Conservation (phyloP, 2,329 filamentous ascomycete genomes). For the Gyromitra esculenta region DNA sequence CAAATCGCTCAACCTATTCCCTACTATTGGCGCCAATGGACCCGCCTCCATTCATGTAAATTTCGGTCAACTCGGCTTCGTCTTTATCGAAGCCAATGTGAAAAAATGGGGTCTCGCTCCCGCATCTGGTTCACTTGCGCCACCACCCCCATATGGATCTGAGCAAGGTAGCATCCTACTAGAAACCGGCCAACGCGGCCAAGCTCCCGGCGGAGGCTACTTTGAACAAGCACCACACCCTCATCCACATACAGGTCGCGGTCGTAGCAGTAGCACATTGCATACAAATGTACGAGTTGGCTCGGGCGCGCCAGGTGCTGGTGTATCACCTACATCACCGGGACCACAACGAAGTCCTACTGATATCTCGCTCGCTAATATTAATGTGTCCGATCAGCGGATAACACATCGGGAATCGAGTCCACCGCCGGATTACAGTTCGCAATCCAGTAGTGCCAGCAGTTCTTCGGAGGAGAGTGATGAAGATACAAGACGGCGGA, state of each 20-base stretch:
- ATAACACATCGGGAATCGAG: slow-evolving; percentile 16
- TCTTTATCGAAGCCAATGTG: slow-evolving; percentile 98
- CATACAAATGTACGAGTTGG: slow-evolving; percentile 58
- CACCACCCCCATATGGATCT: slow-evolving; percentile 94
- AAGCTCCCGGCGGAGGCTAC: slow-evolving; percentile 61
- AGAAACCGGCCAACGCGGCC: slow-evolving; percentile 78
- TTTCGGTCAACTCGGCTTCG: slow-evolving; percentile 96
- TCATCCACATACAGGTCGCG: slow-evolving; percentile 61
- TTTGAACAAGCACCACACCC: slow-evolving; percentile 59
- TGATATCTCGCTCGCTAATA: slow-evolving; percentile 86
- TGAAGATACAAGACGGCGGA: slow-evolving; percentile 31
- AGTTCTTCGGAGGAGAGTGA: slow-evolving; percentile 42
- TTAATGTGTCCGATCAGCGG: slow-evolving; percentile 46
- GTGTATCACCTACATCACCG: slow-evolving; percentile 67
- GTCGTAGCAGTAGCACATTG: slow-evolving; percentile 64
- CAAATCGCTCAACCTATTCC: slow-evolving; percentile 96
- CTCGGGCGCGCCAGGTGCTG: slow-evolving; percentile 28
- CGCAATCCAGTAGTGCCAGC: slow-evolving; percentile 37
- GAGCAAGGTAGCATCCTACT: slow-evolving; percentile 96
- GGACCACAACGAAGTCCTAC: slow-evolving; percentile 91
- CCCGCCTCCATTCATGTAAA: slow-evolving; percentile 95
- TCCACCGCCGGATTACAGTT: slow-evolving; percentile 54
- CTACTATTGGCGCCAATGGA: slow-evolving; percentile 93
- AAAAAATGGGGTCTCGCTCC: slow-evolving; percentile 99
- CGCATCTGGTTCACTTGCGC: slow-evolving; percentile 92